Evolutionary conservation across 768 basidiomycete species (phyloP).

Genomic region (Kockovaella imperatae): DNA sequence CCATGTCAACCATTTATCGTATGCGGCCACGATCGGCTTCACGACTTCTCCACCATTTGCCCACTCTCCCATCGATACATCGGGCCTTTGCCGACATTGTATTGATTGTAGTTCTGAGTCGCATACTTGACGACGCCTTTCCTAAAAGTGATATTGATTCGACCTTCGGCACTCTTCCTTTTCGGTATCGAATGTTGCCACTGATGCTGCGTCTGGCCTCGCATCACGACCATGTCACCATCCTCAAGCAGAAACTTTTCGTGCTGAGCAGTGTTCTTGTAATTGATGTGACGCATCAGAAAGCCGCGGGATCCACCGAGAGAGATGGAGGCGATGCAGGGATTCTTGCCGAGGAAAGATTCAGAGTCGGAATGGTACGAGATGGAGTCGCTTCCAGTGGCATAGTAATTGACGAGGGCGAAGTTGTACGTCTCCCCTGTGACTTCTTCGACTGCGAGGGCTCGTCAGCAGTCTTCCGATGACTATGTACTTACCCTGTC

Average conservation of each 20-base stretch:
- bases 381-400: conserved; percentile 40
- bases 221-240: conserved; percentile 44
- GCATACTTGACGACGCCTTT: conserved; percentile 39
- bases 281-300: conserved; percentile 37
- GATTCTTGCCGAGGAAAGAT: conserved; percentile 40
- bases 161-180: conserved; percentile 32
- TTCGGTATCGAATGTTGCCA: conserved; percentile 46
- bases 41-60: conserved; percentile 28
- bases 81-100: conserved; percentile 38
- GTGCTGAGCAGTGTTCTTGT: conserved; percentile 19
- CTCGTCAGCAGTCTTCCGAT: neutral
- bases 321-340: conserved; percentile 43
- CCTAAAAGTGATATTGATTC: conserved; percentile 46
- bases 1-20: too few species aligned
- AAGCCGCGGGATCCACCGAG: conserved; percentile 40
- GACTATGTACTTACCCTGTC: conserved; percentile 17
- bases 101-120: conserved; percentile 41
- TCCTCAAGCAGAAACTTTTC: conserved; percentile 37
- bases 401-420: conserved; percentile 42
- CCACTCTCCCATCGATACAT: conserved; percentile 28
- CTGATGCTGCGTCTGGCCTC: conserved; percentile 40
- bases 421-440: conserved; percentile 43
- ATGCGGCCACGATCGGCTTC: too few species aligned
- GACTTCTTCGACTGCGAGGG: conserved; percentile 27
- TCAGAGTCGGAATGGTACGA: conserved; percentile 43